Evolutionary conservation across 805 yeast species (phyloP), one percentile per base, ranked within the genome.

Genomic region (Pichia cabralensis): DNA sequence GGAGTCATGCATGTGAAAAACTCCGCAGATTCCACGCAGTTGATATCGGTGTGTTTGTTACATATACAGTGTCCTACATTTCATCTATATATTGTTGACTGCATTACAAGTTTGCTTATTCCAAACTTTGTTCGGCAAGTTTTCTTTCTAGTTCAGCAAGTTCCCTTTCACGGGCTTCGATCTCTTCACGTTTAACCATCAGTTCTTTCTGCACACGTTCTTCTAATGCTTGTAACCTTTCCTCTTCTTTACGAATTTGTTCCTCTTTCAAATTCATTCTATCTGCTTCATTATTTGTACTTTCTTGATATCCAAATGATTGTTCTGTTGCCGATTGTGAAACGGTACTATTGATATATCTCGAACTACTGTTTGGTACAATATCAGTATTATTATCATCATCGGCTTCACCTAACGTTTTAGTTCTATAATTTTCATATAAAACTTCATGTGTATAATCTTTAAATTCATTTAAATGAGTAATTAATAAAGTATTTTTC

Each of bases 401-500:
- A 20, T 22, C 17, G 13, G 24, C 38, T 18, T 30, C 34, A 13
- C 48, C 48, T 16, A 47, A 31, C 4, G 50, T 47, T 27, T 77
- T 85, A 8, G 95, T 82, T 68, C 96, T 78, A 60, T 86, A 86
- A 35, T 76, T 78, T 58, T 86, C 96, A 57, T 86, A 86, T 43
- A 86, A 63, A 26, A 77, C 70, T 54, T 85, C 95, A 55, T 82
- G 94, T 7, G 96, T 86, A 50, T 73, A 69, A 49, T 86, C 96
- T 60, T 84, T 84, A 58, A 86, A 74, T 53, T 86, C 96, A 53
- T 78, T 78, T 58, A 86, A 69, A 60, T 85, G 95, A 13, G 92
- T 76, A 49, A 82, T 80, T 50, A 86, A 69, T 40, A 86, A 62
- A 4, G 86, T 74, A 50, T 83, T 84, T 55, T 86, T 76, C 56